Evolutionary conservation across 805 yeast genomes (phyloP).

Genomic region (Yamadazyma scolyti): DNA sequence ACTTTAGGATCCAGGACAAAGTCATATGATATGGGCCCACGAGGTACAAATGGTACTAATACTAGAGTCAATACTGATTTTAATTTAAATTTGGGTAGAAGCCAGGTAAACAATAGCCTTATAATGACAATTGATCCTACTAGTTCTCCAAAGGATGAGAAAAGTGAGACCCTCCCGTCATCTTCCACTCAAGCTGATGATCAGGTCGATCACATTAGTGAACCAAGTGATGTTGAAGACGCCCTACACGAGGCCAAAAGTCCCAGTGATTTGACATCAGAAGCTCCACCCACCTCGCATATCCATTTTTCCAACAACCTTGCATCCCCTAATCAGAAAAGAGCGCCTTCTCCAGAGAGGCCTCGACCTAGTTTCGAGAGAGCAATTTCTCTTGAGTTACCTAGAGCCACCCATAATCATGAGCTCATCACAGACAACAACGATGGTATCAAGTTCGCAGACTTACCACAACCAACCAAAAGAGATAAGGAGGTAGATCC

Average conservation of each 20-base stretch:
- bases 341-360: not conserved
- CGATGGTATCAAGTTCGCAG: constrained; percentile 57
- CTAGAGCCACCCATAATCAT: constrained; percentile 3
- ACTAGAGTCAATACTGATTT: constrained; percentile 11
- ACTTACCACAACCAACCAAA: constrained; percentile 53
- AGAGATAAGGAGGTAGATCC: constrained; percentile 55
- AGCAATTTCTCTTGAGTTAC: no score
- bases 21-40: constrained; percentile 23
- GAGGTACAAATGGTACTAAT: constrained; percentile 18
- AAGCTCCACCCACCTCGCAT: constrained; percentile 1
- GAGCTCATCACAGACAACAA: no score
- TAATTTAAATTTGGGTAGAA: constrained; percentile 29
- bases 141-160: no score
- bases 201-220: constrained; percentile 31
- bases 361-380: no score
- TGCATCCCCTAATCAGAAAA: not conserved
- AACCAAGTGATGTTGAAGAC: constrained; percentile 39
- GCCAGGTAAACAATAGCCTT: constrained; percentile 7
- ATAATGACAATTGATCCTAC: constrained; percentile 8
- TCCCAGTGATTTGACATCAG: not conserved
- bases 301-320: no score
- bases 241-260: not conserved
- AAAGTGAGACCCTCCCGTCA: constrained; percentile 1
- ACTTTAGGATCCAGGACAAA: constrained; percentile 57
- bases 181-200: constrained; percentile 2